Percentiles rank a stretch among this genome's conserved stretches.
phyloP scores from a whole-genome alignment of 2,329 filamentous ascomycete species.

The Botryotinia convoluta region DNA sequence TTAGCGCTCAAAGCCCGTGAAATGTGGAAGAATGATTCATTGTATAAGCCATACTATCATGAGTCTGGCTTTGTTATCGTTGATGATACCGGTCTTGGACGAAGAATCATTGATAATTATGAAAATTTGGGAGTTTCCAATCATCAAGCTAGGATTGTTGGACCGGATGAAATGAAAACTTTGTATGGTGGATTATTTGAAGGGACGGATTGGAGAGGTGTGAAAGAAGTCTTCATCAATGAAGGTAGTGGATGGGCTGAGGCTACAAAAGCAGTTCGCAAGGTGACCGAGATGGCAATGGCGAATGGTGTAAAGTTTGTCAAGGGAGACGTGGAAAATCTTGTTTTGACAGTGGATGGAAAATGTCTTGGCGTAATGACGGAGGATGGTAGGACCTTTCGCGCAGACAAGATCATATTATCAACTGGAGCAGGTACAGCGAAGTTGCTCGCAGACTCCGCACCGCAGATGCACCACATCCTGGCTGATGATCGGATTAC shows the following conservation, averaged over 20 bases:
- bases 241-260: conserved; percentile 53
- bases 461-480: conserved; percentile 47
- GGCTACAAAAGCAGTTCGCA: conserved; percentile 46
- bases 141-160: conserved; percentile 43
- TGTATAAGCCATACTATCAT: conserved; percentile 49
- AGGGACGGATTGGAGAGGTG: conserved; percentile 40
- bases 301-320: conserved; percentile 46
- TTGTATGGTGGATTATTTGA: conserved; percentile 44
- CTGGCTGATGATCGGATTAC: conserved; percentile 53
- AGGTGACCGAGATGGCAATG: conserved; percentile 45
- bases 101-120: conserved; percentile 47
- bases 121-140: conserved; percentile 39
- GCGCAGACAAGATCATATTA: conserved; percentile 53
- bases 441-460: conserved; percentile 51
- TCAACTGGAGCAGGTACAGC: conserved; percentile 58
- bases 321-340: conserved; percentile 43
- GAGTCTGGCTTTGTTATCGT: conserved; percentile 50
- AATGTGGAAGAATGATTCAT: conserved; percentile 48
- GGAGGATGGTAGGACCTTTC: conserved; percentile 45
- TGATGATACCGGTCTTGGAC: conserved; percentile 46
- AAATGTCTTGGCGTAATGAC: conserved; percentile 50
- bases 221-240: conserved; percentile 48
- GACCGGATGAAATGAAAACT: conserved; percentile 42
- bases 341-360: conserved; percentile 49
- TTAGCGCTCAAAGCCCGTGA: conserved; percentile 47